Percentiles rank a stretch among this genome's conserved stretches.
These are phyloP conservation scores for Epithemia pelagica DNA, from an alignment of 108 stramenopile species.

Conservation along the genomic window DNA sequence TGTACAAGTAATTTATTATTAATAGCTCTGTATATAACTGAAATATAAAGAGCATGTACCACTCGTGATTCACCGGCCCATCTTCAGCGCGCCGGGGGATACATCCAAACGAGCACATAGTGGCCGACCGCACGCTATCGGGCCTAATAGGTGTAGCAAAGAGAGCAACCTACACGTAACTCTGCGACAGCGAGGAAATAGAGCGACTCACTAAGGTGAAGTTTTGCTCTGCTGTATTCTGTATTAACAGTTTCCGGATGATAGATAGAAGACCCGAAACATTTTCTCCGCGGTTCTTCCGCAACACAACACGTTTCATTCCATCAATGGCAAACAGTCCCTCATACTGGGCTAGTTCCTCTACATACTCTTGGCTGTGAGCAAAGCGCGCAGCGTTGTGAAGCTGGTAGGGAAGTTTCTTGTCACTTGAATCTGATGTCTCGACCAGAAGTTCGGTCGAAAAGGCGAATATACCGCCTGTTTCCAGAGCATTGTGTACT, in stretches of 20 bases:
- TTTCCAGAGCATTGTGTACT: slow-evolving; percentile 40
- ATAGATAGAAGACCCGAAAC: background rate
- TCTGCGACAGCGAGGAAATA: too few species aligned
- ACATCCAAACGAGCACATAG: too few species aligned
- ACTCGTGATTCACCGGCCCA: too few species aligned
- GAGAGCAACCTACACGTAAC: too few species aligned
- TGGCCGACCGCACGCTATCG: too few species aligned
- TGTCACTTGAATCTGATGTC: slow-evolving; percentile 31
- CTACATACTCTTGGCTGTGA: slow-evolving; percentile 48
- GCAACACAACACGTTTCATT: background rate
- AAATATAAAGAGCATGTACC: too few species aligned
- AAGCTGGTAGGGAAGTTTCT: slow-evolving; percentile 62
- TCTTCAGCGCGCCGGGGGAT: too few species aligned
- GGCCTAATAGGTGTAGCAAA: too few species aligned
- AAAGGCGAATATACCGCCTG: slow-evolving; percentile 49
- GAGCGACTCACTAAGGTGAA: too few species aligned
- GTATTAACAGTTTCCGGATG: background rate
- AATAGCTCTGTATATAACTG: too few species aligned
- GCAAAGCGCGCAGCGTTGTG: slow-evolving; percentile 59
- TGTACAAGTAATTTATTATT: too few species aligned
- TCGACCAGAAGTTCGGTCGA: slow-evolving; percentile 55
- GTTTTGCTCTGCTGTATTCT: too few species aligned
- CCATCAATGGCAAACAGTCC: background rate
- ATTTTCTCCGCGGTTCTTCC: background rate
- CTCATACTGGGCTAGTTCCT: slow-evolving; percentile 6